These are phyloP conservation scores for Arthrobotrys sinensis DNA, from an alignment of 2,329 filamentous ascomycete genomes.

Conservation along the genomic window DNA sequence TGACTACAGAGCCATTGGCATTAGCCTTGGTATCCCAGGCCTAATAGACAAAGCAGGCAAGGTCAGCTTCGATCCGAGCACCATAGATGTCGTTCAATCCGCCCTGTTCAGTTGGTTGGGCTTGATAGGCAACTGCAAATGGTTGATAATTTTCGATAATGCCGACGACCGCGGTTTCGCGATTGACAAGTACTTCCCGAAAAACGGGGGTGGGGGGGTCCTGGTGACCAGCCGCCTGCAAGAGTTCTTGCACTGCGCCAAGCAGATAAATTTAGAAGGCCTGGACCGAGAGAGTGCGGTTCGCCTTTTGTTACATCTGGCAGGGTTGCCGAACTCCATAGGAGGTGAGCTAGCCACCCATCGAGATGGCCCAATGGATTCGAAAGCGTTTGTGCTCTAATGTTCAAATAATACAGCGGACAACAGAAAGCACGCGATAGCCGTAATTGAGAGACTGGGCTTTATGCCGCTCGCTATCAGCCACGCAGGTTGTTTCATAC, in stretches of 20 bases:
- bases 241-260: conserved; percentile 5
- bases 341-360: too few relatives aligned
- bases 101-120: conserved; percentile 24
- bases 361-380: too few relatives aligned
- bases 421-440: conserved; percentile 7
- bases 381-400: too few relatives aligned
- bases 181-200: conserved; percentile 33
- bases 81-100: background rate
- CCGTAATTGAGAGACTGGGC: conserved; percentile 41
- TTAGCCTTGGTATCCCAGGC: conserved; percentile 20
- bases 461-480: conserved; percentile 45
- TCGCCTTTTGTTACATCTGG: background rate
- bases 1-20: conserved; percentile 2
- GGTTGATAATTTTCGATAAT: conserved; percentile 43
- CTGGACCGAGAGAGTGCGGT: background rate
- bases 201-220: conserved; percentile 12
- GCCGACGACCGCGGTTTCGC: background rate
- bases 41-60: conserved; percentile 10
- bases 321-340: background rate
- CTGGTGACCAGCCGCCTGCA: conserved; percentile 26
- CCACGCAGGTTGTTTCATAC: conserved; percentile 49
- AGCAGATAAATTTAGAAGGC: background rate
- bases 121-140: conserved; percentile 1
- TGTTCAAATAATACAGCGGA: background rate
- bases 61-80: conserved; percentile 8